Evolutionary conservation across 2,329 filamentous ascomycete genomes (phyloP).

Genomic region (Aspergillus sp.): DNA sequence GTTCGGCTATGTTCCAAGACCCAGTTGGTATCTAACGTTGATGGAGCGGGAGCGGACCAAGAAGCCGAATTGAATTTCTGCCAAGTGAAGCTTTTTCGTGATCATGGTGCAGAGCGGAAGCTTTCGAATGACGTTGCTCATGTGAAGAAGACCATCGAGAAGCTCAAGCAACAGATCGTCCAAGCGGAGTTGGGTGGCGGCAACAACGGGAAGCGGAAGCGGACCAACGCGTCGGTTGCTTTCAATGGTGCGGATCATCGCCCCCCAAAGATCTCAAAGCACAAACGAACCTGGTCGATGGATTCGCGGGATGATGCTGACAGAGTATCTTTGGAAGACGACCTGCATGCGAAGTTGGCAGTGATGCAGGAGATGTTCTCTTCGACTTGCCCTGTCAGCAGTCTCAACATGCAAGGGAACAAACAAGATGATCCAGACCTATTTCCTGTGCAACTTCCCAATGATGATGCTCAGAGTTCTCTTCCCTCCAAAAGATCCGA

Average conservation of each 20-base stretch:
- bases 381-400: conserved; percentile 35
- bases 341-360: conserved; percentile 37
- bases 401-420: conserved; percentile 37
- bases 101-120: conserved; percentile 91
- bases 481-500: conserved; percentile 20
- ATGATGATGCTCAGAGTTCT: conserved; percentile 19
- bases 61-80: conserved; percentile 78
- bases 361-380: conserved; percentile 42
- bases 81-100: conserved; percentile 94
- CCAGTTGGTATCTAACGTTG: conserved; percentile 51
- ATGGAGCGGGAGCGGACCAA: conserved; percentile 25
- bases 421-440: conserved; percentile 39
- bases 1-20: conserved; percentile 91
- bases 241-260: conserved; percentile 44
- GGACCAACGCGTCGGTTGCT: conserved; percentile 46
- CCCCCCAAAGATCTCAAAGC: conserved; percentile 76
- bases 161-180: conserved; percentile 84
- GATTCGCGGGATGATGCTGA: conserved; percentile 54
- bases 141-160: conserved; percentile 94
- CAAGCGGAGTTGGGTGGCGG: conserved; percentile 59
- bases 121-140: conserved; percentile 90
- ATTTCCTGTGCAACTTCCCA: conserved; percentile 33
- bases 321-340: conserved; percentile 35
- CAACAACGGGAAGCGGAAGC: conserved; percentile 54
- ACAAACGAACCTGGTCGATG: conserved; percentile 93